Conservation (phyloP, 1,284 basidiomycete species). For the Cryptococcus sp. region DNA sequence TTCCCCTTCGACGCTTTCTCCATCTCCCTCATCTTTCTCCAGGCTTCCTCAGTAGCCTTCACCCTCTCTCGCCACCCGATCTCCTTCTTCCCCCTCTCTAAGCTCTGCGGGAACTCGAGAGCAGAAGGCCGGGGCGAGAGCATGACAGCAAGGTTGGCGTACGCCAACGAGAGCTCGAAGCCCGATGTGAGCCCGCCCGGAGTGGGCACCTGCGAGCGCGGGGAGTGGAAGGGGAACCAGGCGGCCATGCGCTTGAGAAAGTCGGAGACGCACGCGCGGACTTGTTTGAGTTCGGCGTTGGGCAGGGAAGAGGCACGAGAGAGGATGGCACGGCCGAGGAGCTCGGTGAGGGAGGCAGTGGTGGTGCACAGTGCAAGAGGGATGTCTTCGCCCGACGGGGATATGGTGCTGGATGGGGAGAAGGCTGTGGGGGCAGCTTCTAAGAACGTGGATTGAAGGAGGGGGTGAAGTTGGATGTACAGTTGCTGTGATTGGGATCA, state of each 20-base stretch:
- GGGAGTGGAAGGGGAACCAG: conserved; percentile 73
- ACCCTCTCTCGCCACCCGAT: conserved; percentile 28
- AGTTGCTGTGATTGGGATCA: conserved; percentile 21
- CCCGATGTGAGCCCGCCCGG: conserved; percentile 41
- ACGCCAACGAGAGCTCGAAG: conserved; percentile 58
- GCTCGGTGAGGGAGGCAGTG: conserved; percentile 61
- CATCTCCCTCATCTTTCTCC: conserved; percentile 26
- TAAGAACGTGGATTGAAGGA: conserved; percentile 73
- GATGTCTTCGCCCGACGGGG: conserved; percentile 26
- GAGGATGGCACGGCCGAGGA: conserved; percentile 63
- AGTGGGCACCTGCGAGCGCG: conserved; percentile 4
- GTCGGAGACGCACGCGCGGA: conserved; percentile 28
- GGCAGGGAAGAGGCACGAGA: conserved; percentile 5
- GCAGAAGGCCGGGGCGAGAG: conserved; percentile 27
- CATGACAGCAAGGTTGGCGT: conserved; percentile 45
- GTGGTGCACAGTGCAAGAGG: conserved; percentile 64
- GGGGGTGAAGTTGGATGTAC: conserved; percentile 63
- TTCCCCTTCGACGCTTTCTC: conserved; percentile 11
- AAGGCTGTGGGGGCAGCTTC: conserved; percentile 80
- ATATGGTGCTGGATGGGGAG: conserved; percentile 52
- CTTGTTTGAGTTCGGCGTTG: conserved; percentile 11
- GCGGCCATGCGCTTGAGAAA: conserved; percentile 57
- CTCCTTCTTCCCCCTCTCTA: conserved; percentile 3
- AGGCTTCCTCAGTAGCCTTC: conserved; percentile 33
- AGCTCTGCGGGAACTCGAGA: conserved; percentile 7